Evolutionary conservation across 1,139 yeast genomes (phyloP), one percentile per base, ranked within the genome.

Genomic region (Hansenula lynferdii): DNA sequence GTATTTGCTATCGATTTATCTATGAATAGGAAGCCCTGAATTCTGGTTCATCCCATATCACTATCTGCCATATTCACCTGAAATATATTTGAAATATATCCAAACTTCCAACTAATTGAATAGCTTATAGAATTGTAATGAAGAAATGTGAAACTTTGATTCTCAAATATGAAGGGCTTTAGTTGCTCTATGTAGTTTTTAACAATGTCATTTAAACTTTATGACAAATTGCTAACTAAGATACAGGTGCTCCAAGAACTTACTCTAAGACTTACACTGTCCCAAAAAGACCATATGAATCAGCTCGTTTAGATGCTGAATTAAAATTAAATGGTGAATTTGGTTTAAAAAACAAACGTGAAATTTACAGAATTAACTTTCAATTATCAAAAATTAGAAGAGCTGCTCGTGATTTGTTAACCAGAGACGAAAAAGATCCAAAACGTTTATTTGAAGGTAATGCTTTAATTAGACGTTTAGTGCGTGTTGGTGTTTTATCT

Each of bases 371-470:
- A 82, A 86, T 90, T 71, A 90, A 89, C 70, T 87, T 84, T 83
- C 97, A 92, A 78, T 87, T 92, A 69, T 92, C 99, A 57, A 92
- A 92, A 85, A 92, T 92, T 71, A 92, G 99, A 81, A 89, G 98
- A 81, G 98, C 98, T 71, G 99, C 99, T 69, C 96, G 99, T 85
- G 97, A 94, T 69, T 81, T 92, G 67, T 85, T 92, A 75, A 92
- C 98, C 78, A 89, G 97, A 80, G 98, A 92, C 65, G 98, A 92
- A 80, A 92, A 92, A 83, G 98, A 92, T 76, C 97, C 96, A 80
- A 92, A 89, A 86, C 90, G 99, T 81, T 85, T 92, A 67, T 92
- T 92, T 80, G 98, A 92, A 78, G 99, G 99, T 85, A 92, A 92
- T 69, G 99, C 99, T 67, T 87, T 92, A 72, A 92, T 89, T 72